Evolutionary conservation across 495 filamentous ascomycete genomes (phyloP).

Genomic region (Penicillium silybi): DNA sequence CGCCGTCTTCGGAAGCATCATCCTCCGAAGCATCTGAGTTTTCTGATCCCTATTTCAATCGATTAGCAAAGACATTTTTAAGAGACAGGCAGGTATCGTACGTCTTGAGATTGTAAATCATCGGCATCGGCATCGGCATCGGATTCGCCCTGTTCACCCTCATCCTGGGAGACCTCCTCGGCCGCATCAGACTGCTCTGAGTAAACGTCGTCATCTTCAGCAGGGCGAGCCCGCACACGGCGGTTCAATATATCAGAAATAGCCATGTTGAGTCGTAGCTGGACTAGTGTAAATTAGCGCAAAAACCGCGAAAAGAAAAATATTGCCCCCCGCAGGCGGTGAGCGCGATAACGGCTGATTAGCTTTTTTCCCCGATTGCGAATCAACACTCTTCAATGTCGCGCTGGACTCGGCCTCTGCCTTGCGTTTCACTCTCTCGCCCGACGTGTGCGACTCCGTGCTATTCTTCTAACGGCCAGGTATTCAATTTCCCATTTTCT

Average conservation of each 20-base stretch:
- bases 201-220: slow-evolving; percentile 50
- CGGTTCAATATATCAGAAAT: slow-evolving; percentile 52
- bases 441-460: not conserved
- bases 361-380: slow-evolving; percentile 16
- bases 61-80: not conserved
- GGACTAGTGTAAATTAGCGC: not conserved
- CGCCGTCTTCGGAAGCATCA: slow-evolving; percentile 11
- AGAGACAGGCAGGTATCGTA: slow-evolving; percentile 5
- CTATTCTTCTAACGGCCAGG: not conserved
- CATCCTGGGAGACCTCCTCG: slow-evolving; percentile 22
- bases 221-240: slow-evolving; percentile 54
- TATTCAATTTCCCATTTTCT: not conserved
- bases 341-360: slow-evolving; percentile 24
- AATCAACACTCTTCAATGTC: slow-evolving; percentile 1
- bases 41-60: not conserved
- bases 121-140: slow-evolving; percentile 23
- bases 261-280: slow-evolving; percentile 32
- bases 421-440: not conserved
- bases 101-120: slow-evolving; percentile 27
- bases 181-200: slow-evolving; percentile 28
- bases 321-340: slow-evolving; percentile 24
- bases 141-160: slow-evolving; percentile 29
- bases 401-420: not conserved
- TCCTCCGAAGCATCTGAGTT: not conserved
- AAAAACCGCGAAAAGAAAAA: slow-evolving; percentile 14